Evolutionary conservation across 75 land plant genomes (phyloP).

Genomic region (Isoetes taiwanensis): DNA sequence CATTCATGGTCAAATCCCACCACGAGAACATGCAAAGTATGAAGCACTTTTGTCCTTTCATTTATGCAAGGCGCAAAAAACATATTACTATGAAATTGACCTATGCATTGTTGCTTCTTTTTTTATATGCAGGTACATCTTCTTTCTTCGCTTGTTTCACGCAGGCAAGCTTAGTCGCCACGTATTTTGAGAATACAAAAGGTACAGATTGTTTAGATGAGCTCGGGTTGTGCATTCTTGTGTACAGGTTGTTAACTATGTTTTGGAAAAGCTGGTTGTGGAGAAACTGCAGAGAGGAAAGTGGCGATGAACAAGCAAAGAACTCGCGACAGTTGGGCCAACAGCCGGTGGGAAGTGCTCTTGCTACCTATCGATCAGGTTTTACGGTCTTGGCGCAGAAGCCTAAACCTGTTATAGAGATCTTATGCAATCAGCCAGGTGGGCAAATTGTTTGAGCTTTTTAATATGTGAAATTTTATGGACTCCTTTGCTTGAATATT

Average conservation of each 20-base stretch:
- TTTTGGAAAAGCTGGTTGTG: constrained; percentile 74
- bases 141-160: constrained; percentile 84
- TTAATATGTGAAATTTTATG: too few species aligned
- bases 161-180: constrained; percentile 96
- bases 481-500: too few species aligned
- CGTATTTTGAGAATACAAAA: constrained; percentile 82
- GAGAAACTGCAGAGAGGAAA: constrained; percentile 61
- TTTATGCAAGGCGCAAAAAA: too few species aligned
- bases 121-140: constrained; percentile 72
- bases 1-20: constrained; percentile 65
- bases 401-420: constrained; percentile 54
- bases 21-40: constrained; percentile 86
- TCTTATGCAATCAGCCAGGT: constrained; percentile 92
- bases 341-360: too few species aligned
- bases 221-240: neutral
- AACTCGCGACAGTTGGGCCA: constrained; percentile 25
- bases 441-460: constrained; percentile 13
- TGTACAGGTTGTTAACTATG: constrained; percentile 85
- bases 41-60: too few species aligned
- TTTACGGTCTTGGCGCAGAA: constrained; percentile 50
- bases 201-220: constrained; percentile 20
- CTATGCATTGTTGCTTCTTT: too few species aligned
- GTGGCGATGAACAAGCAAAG: constrained; percentile 25
- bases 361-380: constrained; percentile 38
- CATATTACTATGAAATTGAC: too few species aligned